Conservation (phyloP, 164 flowering plant genomes). For the Magnolia officinalis region DNA sequence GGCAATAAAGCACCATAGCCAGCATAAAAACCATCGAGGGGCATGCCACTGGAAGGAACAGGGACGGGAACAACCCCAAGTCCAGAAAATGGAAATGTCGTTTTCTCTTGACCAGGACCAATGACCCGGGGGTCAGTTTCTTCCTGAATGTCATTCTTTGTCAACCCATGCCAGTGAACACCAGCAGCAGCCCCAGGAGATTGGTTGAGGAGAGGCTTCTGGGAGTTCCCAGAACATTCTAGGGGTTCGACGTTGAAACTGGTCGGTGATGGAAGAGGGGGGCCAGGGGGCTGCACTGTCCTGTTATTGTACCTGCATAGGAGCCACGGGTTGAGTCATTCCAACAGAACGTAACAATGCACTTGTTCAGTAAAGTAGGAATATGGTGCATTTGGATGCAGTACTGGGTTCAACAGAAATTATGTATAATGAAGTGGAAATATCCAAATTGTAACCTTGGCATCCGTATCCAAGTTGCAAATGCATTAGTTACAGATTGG, state of each 20-base stretch:
- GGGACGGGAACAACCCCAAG: slow-evolving; percentile 33
- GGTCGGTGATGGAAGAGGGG: slow-evolving; percentile 24
- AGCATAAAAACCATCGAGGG: slow-evolving; percentile 28
- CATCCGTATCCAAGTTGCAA: no score
- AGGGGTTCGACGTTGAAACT: slow-evolving; percentile 22
- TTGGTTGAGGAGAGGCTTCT: slow-evolving; percentile 23
- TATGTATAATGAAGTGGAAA: neutral
- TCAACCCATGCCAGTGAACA: slow-evolving; percentile 13
- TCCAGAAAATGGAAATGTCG: slow-evolving; percentile 24
- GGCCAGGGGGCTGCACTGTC: slow-evolving; percentile 25
- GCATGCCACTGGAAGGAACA: slow-evolving; percentile 38
- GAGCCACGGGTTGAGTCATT: neutral
- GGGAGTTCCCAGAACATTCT: slow-evolving; percentile 24
- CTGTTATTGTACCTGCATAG: slow-evolving; percentile 60
- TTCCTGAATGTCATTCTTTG: slow-evolving; percentile 17
- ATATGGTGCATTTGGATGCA: neutral
- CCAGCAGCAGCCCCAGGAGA: slow-evolving; percentile 17
- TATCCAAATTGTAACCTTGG: no score
- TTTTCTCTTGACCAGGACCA: slow-evolving; percentile 22
- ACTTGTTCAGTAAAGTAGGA: neutral
- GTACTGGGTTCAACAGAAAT: neutral
- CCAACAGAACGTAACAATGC: neutral
- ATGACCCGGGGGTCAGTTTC: slow-evolving; percentile 17
- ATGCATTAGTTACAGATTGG: no score
- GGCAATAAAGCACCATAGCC: slow-evolving; percentile 41